Evolutionary conservation across 306 rosid genomes (phyloP), one percentile per base, ranked within the genome.

Genomic region (Trifolium subterraneum): DNA sequence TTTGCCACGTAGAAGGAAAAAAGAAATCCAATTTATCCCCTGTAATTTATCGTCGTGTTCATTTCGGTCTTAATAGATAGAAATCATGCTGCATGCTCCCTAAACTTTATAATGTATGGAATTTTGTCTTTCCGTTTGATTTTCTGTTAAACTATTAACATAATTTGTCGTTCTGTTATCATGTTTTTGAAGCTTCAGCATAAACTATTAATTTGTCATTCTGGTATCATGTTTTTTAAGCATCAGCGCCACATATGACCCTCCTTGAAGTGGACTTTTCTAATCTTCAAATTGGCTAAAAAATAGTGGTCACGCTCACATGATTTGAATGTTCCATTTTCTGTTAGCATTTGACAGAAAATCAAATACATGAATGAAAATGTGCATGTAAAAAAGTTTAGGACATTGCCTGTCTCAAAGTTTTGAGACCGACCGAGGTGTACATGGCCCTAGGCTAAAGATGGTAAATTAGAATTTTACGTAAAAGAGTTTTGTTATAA

Each of bases 171-270:
- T 59, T 59, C 9, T 59, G 19, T 3, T 59, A 59, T 59, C 16
- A 44, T 64, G 38, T 44, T 68, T 68, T 25, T 19, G 15, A 68
- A 38, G 39, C 38, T 71, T 71, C 54, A 9, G 18, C 42, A 20
- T 20, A 31, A 56, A 18, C 25, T 41, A 14, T 42, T 39, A 39
- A 52, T 15, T 27, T 29, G 19, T 59, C 19, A 29, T 59, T 59
- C 9, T 59, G 19, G 7, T 59, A 59, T 59, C 16, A 44, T 64
- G 38, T 44, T 68, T 68, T 25, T 19, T 10, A 68, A 38, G 39
- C 38, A 55, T 71, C 54, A 9, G 18, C 42, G 13, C 23, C 36
- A 20, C 8, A 59, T 76, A 35, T 39, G 47, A 9, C 3, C 52
- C 29, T 44, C 31, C 8, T 54, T 39, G 50, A 64, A 64, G 10